Base-by-base conservation (phyloP, 164 flowering plant species). In the Vitis rupestris region DNA sequence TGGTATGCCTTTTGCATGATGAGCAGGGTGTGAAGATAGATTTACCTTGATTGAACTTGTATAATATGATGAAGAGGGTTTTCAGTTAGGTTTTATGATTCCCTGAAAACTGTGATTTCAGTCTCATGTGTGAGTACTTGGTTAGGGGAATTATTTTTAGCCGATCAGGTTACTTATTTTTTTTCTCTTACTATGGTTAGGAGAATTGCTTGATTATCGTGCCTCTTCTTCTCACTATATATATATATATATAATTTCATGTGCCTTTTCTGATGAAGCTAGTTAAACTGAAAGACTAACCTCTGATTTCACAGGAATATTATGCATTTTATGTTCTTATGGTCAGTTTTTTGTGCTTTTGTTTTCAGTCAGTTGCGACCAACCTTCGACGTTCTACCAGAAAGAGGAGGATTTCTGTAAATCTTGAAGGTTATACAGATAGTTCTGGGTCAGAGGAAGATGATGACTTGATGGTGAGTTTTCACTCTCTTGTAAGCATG, bases 371-470 rank as follows among this genome's bases (percentile, higher is more conserved):
- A 57, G 80, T 72, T 61, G 76, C 79, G 19, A 64, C 86, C 78
- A 86, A 85, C 67, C 97, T 95, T 72, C 89, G 99, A 27, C 97
- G 99, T 50, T 95, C 99, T 69, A 88, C 96, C 47, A 82, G 99
- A 70, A 88, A 93, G 84, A 85, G 96, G 83, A 94, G 89, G 80
- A 65, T 78, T 17, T 74, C 94, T 64, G 82, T 85, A 65, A 83
- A 83, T 77, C 83, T 83, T 63, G 92, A 83, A 68, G 93, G 74
- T 74, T 88, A 82, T 67, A 87, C 93, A 5, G 94, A 90, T 69
- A 91, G 91, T 73, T 91, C 99, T 73, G 96, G 89, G 49, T 64
- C 92, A 65, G 98, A 88, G 59, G 97, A 37, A 37, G 44, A 87
- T 71, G 82, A 80, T 75, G 97, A 93, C 78, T 67, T 93, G 65